Percentiles rank a stretch among this genome's conserved stretches.
phyloP scores from a whole-genome alignment of 768 basidiomycete species.

The Auriscalpium vulgare region DNA sequence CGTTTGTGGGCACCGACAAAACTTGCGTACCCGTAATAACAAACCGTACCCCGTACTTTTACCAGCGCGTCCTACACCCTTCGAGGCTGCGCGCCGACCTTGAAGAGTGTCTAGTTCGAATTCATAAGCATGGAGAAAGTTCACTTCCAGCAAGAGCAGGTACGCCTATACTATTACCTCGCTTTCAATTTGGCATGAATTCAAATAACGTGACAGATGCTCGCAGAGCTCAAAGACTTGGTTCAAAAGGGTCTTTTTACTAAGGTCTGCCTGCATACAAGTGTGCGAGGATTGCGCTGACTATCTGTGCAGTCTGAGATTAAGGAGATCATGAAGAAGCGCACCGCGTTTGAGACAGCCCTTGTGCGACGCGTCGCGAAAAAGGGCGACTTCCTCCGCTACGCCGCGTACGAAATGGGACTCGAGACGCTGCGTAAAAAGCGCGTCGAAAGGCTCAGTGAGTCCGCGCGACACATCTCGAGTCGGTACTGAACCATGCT shows the following conservation, averaged over 20 bases:
- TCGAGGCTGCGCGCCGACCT: too few species aligned
- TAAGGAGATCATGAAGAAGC: conserved; percentile 76
- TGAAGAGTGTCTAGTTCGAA: too few species aligned
- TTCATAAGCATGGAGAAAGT: conserved; percentile 73
- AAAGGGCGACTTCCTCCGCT: conserved; percentile 84
- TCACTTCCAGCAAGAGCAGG: conserved; percentile 90
- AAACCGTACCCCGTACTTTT: too few species aligned
- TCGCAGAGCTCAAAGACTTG: conserved; percentile 91
- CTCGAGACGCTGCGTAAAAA: conserved; percentile 77
- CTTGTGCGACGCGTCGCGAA: conserved; percentile 78
- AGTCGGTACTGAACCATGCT: conserved; percentile 1
- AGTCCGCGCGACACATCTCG: conserved; percentile 17
- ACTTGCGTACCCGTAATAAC: too few species aligned
- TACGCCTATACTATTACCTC: conserved; percentile 11
- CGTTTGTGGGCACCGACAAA: too few species aligned
- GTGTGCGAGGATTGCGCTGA: conserved; percentile 7
- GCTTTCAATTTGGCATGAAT: too few species aligned
- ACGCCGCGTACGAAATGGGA: conserved; percentile 87
- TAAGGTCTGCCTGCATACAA: conserved; percentile 37
- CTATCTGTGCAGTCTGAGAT: conserved; percentile 53
- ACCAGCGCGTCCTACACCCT: too few species aligned
- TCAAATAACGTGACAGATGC: conserved; percentile 45
- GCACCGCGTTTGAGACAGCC: conserved; percentile 76
- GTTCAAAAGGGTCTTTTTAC: conserved; percentile 81
- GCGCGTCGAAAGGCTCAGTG: conserved; percentile 65